Evolutionary conservation across 202 grass and related monocot species (phyloP).

Genomic region (Musa balbisiana): DNA sequence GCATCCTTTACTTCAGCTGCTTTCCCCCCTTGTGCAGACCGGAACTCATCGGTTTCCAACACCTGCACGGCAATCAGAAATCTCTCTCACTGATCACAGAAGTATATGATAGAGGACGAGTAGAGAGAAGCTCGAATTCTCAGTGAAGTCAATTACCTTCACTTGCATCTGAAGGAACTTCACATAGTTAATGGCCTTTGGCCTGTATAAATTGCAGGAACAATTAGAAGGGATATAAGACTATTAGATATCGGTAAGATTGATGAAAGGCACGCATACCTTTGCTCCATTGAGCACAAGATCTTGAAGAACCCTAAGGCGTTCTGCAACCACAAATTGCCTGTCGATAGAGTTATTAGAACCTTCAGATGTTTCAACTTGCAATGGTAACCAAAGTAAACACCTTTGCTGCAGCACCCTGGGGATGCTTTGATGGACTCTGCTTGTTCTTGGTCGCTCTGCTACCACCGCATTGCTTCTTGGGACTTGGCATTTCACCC

Average conservation of each 20-base stretch:
- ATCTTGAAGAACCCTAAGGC: conserved; percentile 72
- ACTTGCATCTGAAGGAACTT: conserved; percentile 95
- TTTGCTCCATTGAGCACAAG: conserved; percentile 82
- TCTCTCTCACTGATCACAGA: neutral
- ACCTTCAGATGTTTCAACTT: neutral
- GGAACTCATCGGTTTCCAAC: conserved; percentile 76
- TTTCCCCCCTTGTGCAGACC: conserved; percentile 60
- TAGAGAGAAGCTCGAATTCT: neutral
- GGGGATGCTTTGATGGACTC: conserved; percentile 47
- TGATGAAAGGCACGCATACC: conserved; percentile 1
- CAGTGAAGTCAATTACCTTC: conserved; percentile 34
- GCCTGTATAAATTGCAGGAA: conserved; percentile 35
- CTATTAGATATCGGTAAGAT: neutral
- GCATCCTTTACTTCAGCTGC: conserved; percentile 62
- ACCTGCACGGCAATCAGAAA: conserved; percentile 30
- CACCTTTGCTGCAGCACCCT: conserved; percentile 74
- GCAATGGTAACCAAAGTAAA: neutral
- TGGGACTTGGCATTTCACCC: conserved; percentile 25
- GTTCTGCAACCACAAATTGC: conserved; percentile 32
- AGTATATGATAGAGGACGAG: neutral
- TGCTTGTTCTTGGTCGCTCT: conserved; percentile 52
- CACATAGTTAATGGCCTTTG: conserved; percentile 85
- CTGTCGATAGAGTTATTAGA: no score
- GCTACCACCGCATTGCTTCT: conserved; percentile 49
- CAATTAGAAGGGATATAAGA: neutral